Base-by-base conservation (phyloP, 2,329 filamentous ascomycete species). In the Aureobasidium sp. region DNA sequence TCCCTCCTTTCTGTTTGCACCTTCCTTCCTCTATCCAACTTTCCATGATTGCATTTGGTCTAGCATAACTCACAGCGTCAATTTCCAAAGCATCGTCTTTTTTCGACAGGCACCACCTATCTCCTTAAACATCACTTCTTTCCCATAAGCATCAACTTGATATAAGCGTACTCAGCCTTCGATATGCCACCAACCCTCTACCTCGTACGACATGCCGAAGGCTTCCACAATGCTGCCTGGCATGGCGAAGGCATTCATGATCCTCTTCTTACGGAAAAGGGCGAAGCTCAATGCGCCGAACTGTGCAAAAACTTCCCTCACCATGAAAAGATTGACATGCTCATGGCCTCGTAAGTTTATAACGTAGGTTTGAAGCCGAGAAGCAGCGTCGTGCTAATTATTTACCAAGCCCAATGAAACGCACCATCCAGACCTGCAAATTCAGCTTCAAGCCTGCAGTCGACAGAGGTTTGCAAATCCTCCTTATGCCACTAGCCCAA, bases 391-490 rank as follows among this genome's bases (percentile, higher is more conserved):
- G 20, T 20, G 20, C 20, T 20, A 20, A 20, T 20, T 20, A 20
- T 8, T 8, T 32, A 32, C 29, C 29, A n/a, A 52, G 50, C 0
- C 91, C 92, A 8, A 81, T 96, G 67, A 86, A 87, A 57, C 85
- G 92, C 65, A 94, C 92, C 2, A 80, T 96, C 51, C 85, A 90
- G 75, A 96, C 92, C 2, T 86, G 88, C 36, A 79, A 91, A 39
- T 76, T 85, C 61, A 82, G 84, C 51, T 95, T 96, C 73, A 81
- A 80, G n/a, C 78, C 83, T 0, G 79, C 78, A 0, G 79, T 84
- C 52, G 69, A 78, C 24, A 75, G 75, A 60, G 76, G 77, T 3
- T 71, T 81, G 59, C 81, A 77, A 48, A 72, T 95, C 59, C 75
- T 88, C 27, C 85, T 87, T 1, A 76, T 94, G 17, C 90, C 90